Conservation (phyloP, 2,329 filamentous ascomycete genomes). For the Escovopsis weberi region DNA sequence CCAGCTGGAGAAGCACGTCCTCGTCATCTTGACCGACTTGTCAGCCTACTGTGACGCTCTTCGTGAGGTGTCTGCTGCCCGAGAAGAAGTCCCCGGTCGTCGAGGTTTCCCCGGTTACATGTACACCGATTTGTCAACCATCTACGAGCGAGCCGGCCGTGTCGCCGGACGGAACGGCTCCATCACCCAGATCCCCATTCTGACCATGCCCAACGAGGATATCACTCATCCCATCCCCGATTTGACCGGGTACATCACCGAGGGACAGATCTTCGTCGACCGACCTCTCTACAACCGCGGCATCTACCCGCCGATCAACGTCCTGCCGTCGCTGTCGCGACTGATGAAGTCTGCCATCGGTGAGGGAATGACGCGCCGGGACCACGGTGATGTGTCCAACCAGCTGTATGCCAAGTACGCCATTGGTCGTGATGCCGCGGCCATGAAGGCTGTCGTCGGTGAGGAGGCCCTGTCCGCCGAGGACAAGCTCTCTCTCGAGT, state of each 20-base stretch:
- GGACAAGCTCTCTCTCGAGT: conserved; percentile 95
- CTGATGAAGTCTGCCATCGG: conserved; percentile 99
- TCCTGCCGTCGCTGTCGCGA: conserved; percentile 91
- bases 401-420: conserved; percentile 99
- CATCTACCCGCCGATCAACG: conserved; percentile 97
- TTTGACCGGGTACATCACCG: conserved; percentile 96
- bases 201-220: conserved; percentile 99
- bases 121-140: conserved; percentile 99
- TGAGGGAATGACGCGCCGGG: conserved; percentile 89
- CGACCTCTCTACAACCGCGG: conserved; percentile 89
- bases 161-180: conserved; percentile 93
- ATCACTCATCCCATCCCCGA: conserved; percentile 99
- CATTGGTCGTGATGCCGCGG: conserved; percentile 92
- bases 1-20: conserved; percentile 98
- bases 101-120: conserved; percentile 99
- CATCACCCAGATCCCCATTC: conserved; percentile 96
- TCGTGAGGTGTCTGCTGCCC: conserved; percentile 92
- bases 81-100: conserved; percentile 97
- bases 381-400: conserved; percentile 97
- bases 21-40: conserved; percentile 96
- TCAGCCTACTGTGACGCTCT: conserved; percentile 97
- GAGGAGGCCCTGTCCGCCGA: conserved; percentile 92
- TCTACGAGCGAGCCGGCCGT: conserved; percentile 98
- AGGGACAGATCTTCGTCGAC: conserved; percentile 97
- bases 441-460: conserved; percentile 98